Percentiles rank a stretch among this genome's conserved stretches.
Conservation (phyloP, 257 asterid species). For the Knoxia roxburghii region DNA sequence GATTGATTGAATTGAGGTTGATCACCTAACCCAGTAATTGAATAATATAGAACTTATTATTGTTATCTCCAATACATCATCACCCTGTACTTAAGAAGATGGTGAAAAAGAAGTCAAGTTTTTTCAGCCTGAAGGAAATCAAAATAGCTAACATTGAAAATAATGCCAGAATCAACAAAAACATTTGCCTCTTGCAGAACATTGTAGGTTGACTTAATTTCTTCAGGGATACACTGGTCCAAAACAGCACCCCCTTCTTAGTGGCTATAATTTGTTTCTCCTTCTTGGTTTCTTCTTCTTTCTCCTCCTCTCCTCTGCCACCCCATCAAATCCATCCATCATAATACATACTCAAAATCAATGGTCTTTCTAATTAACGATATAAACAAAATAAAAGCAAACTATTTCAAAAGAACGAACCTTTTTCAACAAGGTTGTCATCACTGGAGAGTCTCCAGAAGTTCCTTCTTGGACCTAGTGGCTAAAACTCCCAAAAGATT, state of each 20-base stretch:
- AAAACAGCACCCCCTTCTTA: slow-evolving; percentile 82
- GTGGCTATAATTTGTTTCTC: slow-evolving; percentile 57
- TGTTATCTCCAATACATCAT: slow-evolving; percentile 71
- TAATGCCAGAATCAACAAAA: background rate
- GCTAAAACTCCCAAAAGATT: slow-evolving; percentile 41
- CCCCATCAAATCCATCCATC: background rate
- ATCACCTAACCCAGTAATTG: slow-evolving; percentile 63
- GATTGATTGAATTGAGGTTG: too few species aligned
- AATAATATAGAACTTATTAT: slow-evolving; percentile 77
- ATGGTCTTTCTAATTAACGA: background rate
- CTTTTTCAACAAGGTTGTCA: slow-evolving; percentile 25
- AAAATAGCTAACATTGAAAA: background rate
- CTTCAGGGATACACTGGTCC: slow-evolving; percentile 70
- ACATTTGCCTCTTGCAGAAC: slow-evolving; percentile 60
- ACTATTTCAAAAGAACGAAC: slow-evolving; percentile 17
- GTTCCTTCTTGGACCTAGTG: slow-evolving; percentile 65
- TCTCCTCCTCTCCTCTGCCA: slow-evolving; percentile 10
- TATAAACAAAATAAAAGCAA: background rate
- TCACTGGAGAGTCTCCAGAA: slow-evolving; percentile 50
- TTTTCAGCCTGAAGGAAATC: background rate
- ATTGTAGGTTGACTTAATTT: slow-evolving; percentile 70
- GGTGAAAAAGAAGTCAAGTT: background rate
- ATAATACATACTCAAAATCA: background rate
- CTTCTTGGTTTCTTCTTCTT: slow-evolving; percentile 16
- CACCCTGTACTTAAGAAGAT: slow-evolving; percentile 42